phyloP scores from a whole-genome alignment of 208 protist genomes.

The Crithidia fasciculata region DNA sequence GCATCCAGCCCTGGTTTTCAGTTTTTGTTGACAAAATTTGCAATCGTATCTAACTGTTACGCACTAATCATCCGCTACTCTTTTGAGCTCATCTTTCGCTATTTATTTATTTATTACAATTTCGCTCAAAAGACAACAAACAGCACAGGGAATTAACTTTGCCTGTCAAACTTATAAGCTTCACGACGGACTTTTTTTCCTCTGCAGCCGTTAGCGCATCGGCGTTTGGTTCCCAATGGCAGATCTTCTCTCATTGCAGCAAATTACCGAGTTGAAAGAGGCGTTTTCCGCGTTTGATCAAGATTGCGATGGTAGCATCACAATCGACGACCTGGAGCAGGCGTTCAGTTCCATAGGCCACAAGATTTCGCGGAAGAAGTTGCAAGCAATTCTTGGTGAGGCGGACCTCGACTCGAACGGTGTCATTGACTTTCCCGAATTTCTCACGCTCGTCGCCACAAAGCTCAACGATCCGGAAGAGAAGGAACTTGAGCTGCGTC shows the following conservation, averaged over 20 bases:
- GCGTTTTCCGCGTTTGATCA: conserved; percentile 99
- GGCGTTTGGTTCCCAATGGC: conserved; percentile 54
- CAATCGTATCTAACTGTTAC: too few relatives aligned
- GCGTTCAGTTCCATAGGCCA: conserved; percentile 99
- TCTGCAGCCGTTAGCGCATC: background rate
- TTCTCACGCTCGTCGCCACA: conserved; percentile 89
- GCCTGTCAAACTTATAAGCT: background rate
- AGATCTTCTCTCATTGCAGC: conserved; percentile 96
- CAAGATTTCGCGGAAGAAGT: conserved; percentile 92
- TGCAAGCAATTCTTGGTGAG: conserved; percentile 96
- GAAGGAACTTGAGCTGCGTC: conserved; percentile 91
- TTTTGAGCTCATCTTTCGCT: too few relatives aligned
- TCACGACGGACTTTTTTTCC: conserved; percentile 3
- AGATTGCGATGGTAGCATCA: conserved; percentile 98
- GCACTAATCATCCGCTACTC: too few relatives aligned
- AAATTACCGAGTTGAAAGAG: conserved; percentile 99
- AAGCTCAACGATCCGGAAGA: conserved; percentile 91
- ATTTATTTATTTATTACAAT: too few relatives aligned
- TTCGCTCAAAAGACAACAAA: too few relatives aligned
- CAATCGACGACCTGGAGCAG: conserved; percentile 98
- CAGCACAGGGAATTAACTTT: too few relatives aligned
- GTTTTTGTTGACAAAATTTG: too few relatives aligned
- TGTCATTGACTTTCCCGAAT: conserved; percentile 98
- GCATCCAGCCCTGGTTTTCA: too few relatives aligned
- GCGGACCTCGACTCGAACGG: conserved; percentile 98